Conservation (phyloP, 2,329 filamentous ascomycete species). For the Beauveria pseudobassiana region DNA sequence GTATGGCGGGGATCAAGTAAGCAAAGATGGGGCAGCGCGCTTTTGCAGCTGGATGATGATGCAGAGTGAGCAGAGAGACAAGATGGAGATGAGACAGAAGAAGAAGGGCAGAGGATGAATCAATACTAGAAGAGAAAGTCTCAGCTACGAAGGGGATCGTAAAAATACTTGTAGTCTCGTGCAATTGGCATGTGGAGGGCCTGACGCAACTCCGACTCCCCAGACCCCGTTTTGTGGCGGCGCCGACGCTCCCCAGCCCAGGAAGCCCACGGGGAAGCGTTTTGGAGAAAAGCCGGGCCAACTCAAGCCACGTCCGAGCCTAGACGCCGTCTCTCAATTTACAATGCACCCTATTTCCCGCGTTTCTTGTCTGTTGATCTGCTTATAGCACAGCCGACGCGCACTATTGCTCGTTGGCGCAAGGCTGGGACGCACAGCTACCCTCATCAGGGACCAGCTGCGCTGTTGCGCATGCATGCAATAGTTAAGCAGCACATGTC, state of each 20-base stretch:
- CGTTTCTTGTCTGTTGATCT: background rate
- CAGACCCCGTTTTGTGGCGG: constrained; percentile 4
- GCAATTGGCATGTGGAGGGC: constrained; percentile 9
- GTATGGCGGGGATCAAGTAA: constrained; percentile 7
- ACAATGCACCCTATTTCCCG: background rate
- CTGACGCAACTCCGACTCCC: constrained; percentile 9
- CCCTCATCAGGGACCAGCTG: background rate
- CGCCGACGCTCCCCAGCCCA: constrained; percentile 5
- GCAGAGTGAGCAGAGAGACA: background rate
- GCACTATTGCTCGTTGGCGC: constrained; percentile 1
- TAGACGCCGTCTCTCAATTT: background rate
- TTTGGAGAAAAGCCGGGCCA: background rate
- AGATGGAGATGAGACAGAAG: background rate
- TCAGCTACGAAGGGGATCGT: constrained; percentile 4
- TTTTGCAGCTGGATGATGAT: background rate
- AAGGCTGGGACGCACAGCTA: constrained; percentile 1
- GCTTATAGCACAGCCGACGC: background rate
- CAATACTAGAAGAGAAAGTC: background rate
- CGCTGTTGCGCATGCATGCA: constrained; percentile 2
- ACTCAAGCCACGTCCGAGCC: constrained; percentile 1
- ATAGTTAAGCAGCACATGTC: background rate
- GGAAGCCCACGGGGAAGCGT: constrained; percentile 1
- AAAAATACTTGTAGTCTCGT: constrained; percentile 12
- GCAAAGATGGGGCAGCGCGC: constrained; percentile 7
- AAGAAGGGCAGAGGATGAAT: background rate